These are phyloP conservation scores for Aspergillus bertholletiae DNA, from an alignment of 495 filamentous ascomycete genomes.

Conservation along the genomic window DNA sequence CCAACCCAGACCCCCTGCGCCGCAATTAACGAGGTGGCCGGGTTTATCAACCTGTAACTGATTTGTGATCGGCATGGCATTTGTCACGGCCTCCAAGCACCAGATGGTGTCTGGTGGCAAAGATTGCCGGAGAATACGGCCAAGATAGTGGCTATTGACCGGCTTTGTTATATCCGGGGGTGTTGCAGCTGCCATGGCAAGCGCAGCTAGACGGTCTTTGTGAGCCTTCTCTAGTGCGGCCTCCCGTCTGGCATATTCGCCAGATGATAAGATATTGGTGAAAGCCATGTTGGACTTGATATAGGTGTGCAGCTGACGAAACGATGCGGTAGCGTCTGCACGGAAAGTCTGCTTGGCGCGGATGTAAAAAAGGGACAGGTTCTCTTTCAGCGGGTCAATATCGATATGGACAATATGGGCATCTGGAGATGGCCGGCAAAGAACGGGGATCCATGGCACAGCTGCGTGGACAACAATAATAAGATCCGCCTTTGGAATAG, in stretches of 20 bases:
- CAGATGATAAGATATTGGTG: constrained; percentile 44
- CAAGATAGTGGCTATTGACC: constrained; percentile 69
- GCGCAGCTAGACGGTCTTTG: too few relatives aligned
- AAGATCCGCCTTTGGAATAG: constrained; percentile 72
- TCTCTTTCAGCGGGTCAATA: constrained; percentile 80
- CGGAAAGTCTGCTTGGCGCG: constrained; percentile 69
- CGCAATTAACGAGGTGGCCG: constrained; percentile 85
- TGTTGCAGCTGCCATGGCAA: too few relatives aligned
- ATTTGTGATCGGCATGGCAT: constrained; percentile 77
- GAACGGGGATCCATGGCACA: constrained; percentile 69
- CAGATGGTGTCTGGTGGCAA: constrained; percentile 78
- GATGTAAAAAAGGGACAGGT: constrained; percentile 83
- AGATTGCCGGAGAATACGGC: constrained; percentile 55
- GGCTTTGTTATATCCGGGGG: constrained; percentile 54
- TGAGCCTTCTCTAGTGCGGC: constrained; percentile 58
- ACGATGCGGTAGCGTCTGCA: constrained; percentile 65
- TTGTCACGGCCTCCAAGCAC: constrained; percentile 86
- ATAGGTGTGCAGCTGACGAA: constrained; percentile 68
- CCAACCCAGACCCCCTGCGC: constrained; percentile 92
- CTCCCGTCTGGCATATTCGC: constrained; percentile 58
- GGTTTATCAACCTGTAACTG: too few relatives aligned
- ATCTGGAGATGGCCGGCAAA: constrained; percentile 48
- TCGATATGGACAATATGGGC: constrained; percentile 80
- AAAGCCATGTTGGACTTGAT: too few relatives aligned
- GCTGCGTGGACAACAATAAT: constrained; percentile 87